Percentiles rank a stretch among this genome's conserved stretches.
Evolutionary conservation across 2,329 filamentous ascomycete species (phyloP).

Genomic region (Mycocentrospora acerina): DNA sequence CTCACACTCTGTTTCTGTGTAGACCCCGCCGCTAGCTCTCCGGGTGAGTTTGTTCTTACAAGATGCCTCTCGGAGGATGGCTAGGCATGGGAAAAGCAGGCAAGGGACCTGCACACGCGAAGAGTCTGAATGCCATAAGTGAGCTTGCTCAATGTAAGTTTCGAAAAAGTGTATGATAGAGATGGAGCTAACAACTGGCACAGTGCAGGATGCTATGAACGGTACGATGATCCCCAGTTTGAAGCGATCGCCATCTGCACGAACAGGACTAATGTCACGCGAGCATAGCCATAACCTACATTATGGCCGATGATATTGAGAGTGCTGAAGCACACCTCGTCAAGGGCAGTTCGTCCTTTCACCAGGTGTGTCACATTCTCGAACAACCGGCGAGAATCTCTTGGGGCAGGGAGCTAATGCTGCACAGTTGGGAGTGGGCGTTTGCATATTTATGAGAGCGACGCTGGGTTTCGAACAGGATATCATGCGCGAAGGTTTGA

Average conservation of each 20-base stretch:
- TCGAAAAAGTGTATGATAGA: background rate
- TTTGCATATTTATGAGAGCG: slow-evolving; percentile 81
- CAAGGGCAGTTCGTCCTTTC: slow-evolving; percentile 79
- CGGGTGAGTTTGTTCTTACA: slow-evolving; percentile 3
- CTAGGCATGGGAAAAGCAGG: slow-evolving; percentile 33
- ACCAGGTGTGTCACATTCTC: slow-evolving; percentile 56
- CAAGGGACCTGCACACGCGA: slow-evolving; percentile 47
- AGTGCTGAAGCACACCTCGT: slow-evolving; percentile 73
- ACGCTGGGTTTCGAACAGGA: slow-evolving; percentile 90
- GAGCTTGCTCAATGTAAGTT: slow-evolving; percentile 58
- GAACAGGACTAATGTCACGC: slow-evolving; percentile 26
- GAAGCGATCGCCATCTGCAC: background rate
- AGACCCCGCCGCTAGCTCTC: slow-evolving; percentile 3
- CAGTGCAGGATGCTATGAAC: slow-evolving; percentile 52
- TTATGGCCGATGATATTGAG: slow-evolving; percentile 89
- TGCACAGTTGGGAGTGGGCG: slow-evolving; percentile 69
- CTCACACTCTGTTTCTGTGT: slow-evolving; percentile 4
- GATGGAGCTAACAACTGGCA: slow-evolving; percentile 17
- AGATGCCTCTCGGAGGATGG: slow-evolving; percentile 44
- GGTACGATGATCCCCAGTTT: slow-evolving; percentile 30
- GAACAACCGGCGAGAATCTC: slow-evolving; percentile 1
- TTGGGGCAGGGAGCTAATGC: slow-evolving; percentile 17
- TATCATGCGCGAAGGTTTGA: slow-evolving; percentile 72
- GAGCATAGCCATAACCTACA: slow-evolving; percentile 62
- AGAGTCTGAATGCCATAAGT: slow-evolving; percentile 58